phyloP scores from a whole-genome alignment of 2,329 filamentous ascomycete species.

The Cercospora sesami region DNA sequence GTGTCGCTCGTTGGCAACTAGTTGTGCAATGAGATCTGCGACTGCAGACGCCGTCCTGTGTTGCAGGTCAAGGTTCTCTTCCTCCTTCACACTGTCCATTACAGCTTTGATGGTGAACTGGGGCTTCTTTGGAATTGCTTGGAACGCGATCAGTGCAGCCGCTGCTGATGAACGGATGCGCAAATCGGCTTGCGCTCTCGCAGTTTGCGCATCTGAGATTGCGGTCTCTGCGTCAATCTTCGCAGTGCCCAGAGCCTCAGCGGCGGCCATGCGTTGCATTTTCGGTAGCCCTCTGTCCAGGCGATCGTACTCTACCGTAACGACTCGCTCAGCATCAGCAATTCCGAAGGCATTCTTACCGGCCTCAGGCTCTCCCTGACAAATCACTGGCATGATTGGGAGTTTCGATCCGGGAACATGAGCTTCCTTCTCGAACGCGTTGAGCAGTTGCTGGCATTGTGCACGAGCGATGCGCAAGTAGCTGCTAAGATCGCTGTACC shows the following conservation, averaged over 20 bases:
- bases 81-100: conserved; percentile 97
- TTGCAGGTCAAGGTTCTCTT: conserved; percentile 88
- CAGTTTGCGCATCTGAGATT: conserved; percentile 74
- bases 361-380: conserved; percentile 89
- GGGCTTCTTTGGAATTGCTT: conserved; percentile 86
- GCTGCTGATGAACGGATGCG: conserved; percentile 85
- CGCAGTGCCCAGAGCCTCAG: conserved; percentile 75
- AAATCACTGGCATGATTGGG: conserved; percentile 81
- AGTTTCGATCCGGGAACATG: conserved; percentile 74
- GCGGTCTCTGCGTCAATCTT: conserved; percentile 67
- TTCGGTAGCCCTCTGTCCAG: conserved; percentile 87
- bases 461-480: conserved; percentile 86
- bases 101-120: conserved; percentile 90
- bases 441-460: conserved; percentile 85
- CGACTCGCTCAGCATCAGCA: conserved; percentile 80
- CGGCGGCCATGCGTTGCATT: conserved; percentile 80
- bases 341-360: conserved; percentile 92
- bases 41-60: conserved; percentile 82
- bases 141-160: conserved; percentile 84
- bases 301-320: conserved; percentile 80
- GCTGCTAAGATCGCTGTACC: conserved; percentile 87
- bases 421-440: conserved; percentile 87
- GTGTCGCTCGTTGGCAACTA: conserved; percentile 74
- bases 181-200: conserved; percentile 80
- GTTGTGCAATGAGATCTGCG: conserved; percentile 79